These are phyloP conservation scores for Ascochyta fabae DNA, from an alignment of 2,329 filamentous ascomycete genomes.

Conservation along the genomic window DNA sequence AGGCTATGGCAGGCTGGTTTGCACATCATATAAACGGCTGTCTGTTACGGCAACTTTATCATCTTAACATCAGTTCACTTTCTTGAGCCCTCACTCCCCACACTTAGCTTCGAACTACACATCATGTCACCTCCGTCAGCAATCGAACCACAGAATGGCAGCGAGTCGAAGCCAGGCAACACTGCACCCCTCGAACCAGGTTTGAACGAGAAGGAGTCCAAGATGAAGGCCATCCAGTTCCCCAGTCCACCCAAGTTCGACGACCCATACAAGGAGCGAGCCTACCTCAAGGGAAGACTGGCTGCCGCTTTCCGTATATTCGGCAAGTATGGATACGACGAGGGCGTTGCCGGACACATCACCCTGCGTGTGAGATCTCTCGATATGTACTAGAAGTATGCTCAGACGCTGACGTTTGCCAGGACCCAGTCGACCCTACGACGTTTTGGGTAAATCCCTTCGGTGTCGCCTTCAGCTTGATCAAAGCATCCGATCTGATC, in stretches of 20 bases:
- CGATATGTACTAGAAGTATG: background rate
- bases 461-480: constrained; percentile 66
- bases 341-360: constrained; percentile 67
- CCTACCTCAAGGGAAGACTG: constrained; percentile 47
- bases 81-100: background rate
- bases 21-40: background rate
- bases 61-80: background rate
- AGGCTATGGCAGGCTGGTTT: constrained; percentile 2
- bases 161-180: constrained; percentile 35
- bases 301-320: constrained; percentile 50
- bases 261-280: constrained; percentile 47
- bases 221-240: constrained; percentile 33
- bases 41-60: background rate
- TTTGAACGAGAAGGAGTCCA: constrained; percentile 34
- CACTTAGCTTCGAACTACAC: background rate
- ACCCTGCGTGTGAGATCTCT: constrained; percentile 57
- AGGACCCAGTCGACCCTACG: constrained; percentile 63
- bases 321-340: constrained; percentile 49
- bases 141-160: constrained; percentile 34
- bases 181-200: constrained; percentile 43
- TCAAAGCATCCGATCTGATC: constrained; percentile 72
- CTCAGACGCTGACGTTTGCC: constrained; percentile 5
- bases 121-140: constrained; percentile 44
- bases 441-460: constrained; percentile 74
- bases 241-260: constrained; percentile 46